A percentile compares a stretch with the other conserved stretches of the same genome.
Conservation (phyloP, 345 rosid genomes). For the Populus ilicifolia region DNA sequence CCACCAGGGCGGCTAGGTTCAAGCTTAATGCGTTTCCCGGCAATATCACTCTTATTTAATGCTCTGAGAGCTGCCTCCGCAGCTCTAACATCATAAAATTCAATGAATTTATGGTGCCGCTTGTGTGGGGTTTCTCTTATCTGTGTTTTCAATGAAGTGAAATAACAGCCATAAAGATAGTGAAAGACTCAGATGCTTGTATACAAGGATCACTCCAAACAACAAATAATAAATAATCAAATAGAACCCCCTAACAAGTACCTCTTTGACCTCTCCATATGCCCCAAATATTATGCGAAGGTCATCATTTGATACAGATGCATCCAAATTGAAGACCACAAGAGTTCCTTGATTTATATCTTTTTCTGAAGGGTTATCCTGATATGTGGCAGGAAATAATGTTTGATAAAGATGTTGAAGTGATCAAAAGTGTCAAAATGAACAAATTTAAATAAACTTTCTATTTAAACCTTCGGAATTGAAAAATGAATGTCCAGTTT, state of each 20-base stretch:
- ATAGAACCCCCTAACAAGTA: slow-evolving; percentile 14
- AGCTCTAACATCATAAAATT: slow-evolving; percentile 87
- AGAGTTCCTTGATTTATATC: slow-evolving; percentile 94
- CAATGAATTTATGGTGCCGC: slow-evolving; percentile 86
- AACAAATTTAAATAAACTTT: not conserved
- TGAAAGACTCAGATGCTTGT: not conserved
- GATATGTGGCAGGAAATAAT: slow-evolving; percentile 13
- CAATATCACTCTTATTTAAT: slow-evolving; percentile 86
- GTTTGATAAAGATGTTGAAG: slow-evolving; percentile 8
- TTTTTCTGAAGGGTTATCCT: slow-evolving; percentile 97
- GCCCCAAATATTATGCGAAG: slow-evolving; percentile 73
- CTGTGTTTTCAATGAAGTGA: slow-evolving; percentile 40
- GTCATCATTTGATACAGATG: slow-evolving; percentile 81
- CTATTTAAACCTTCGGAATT: slow-evolving; percentile 78
- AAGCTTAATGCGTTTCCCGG: slow-evolving; percentile 94
- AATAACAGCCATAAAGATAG: not conserved
- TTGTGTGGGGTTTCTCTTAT: slow-evolving; percentile 95
- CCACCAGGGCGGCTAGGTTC: slow-evolving; percentile 99
- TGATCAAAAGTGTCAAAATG: not conserved
- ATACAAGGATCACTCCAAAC: not conserved
- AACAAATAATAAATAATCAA: not conserved
- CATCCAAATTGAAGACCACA: slow-evolving; percentile 86
- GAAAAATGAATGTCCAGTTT: slow-evolving; percentile 94
- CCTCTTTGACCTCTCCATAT: slow-evolving; percentile 96
- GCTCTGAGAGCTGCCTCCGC: slow-evolving; percentile 88